Evolutionary conservation across 192 early-diverging fungal species (phyloP).

Genomic region (Paraglomus occultum): DNA sequence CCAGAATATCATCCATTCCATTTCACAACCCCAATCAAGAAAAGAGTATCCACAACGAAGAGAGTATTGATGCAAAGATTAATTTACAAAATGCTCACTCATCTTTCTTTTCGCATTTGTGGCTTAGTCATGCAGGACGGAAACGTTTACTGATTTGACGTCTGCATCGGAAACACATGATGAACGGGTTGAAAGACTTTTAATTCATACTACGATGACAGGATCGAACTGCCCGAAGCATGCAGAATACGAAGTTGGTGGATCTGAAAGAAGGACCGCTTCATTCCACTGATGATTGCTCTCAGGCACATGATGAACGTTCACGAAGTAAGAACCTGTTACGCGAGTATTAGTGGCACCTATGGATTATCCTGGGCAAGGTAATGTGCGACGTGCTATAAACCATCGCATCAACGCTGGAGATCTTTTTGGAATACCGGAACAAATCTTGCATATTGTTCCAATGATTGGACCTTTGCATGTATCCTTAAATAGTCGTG

Average conservation of each 20-base stretch:
- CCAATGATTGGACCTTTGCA: conserved; percentile 5
- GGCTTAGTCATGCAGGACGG: conserved; percentile 18
- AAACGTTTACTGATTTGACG: conserved; percentile 6
- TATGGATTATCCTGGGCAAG: conserved; percentile 13
- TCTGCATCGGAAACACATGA: not conserved
- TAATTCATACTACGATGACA: not conserved
- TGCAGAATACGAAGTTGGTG: conserved; percentile 15
- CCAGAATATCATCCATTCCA: not conserved
- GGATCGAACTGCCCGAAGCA: conserved; percentile 9
- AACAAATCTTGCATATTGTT: not conserved
- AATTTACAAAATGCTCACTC: not conserved
- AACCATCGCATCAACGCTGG: not conserved
- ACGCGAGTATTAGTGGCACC: no score
- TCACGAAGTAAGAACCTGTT: not conserved
- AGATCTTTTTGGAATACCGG: not conserved
- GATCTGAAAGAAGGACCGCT: conserved; percentile 9
- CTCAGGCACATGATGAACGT: no score
- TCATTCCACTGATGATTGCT: conserved; percentile 1
- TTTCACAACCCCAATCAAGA: conserved; percentile 1
- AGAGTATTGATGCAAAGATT: not conserved
- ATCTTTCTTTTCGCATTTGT: conserved; percentile 1
- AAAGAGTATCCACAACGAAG: conserved; percentile 11
- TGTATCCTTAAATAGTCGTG: conserved; percentile 3
- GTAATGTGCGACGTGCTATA: conserved; percentile 1
- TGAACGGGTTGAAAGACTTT: conserved; percentile 9